Percentiles rank a stretch among this genome's conserved stretches.
phyloP scores from a whole-genome alignment of 371 early-diverging fungal genomes.

The Mucor saturninus region DNA sequence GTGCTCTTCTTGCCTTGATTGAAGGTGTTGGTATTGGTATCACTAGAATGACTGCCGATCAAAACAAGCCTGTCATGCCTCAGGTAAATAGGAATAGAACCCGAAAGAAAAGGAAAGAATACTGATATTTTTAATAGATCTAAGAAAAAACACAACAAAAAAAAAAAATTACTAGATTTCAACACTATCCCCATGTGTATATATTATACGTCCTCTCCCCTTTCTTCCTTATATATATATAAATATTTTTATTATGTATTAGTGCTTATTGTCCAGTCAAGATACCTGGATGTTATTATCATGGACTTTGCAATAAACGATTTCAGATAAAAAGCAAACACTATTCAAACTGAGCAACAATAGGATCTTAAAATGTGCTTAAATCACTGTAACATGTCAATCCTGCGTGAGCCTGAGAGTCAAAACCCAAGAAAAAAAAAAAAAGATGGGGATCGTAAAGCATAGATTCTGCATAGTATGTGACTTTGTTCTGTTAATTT shows the following conservation, averaged over 20 bases:
- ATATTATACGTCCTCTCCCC: conserved; percentile 10
- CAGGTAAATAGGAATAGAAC: conserved; percentile 38
- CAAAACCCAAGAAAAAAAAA: no score
- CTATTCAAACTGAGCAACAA: no score
- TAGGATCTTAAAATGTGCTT: no score
- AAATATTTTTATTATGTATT: neutral
- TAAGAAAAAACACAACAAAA: conserved; percentile 8
- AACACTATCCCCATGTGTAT: conserved; percentile 7
- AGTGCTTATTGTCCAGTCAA: conserved; percentile 16
- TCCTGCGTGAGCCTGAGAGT: no score
- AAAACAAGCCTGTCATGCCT: conserved; percentile 65
- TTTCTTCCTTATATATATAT: conserved; percentile 1
- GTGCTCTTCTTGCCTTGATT: conserved; percentile 89
- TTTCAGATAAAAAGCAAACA: conserved; percentile 11
- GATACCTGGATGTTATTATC: conserved; percentile 20
- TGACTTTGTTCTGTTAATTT: no score
- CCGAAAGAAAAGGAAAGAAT: neutral
- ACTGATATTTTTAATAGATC: conserved; percentile 6
- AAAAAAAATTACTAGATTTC: neutral
- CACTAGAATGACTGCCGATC: conserved; percentile 60
- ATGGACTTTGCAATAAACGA: conserved; percentile 20
- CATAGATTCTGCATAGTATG: no score
- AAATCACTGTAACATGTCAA: no score
- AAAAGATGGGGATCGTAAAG: no score
- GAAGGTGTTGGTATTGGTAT: conserved; percentile 93